Evolutionary conservation across 345 rosid genomes (phyloP), one percentile per base, ranked within the genome.

Genomic region (Alliaria petiolata): DNA sequence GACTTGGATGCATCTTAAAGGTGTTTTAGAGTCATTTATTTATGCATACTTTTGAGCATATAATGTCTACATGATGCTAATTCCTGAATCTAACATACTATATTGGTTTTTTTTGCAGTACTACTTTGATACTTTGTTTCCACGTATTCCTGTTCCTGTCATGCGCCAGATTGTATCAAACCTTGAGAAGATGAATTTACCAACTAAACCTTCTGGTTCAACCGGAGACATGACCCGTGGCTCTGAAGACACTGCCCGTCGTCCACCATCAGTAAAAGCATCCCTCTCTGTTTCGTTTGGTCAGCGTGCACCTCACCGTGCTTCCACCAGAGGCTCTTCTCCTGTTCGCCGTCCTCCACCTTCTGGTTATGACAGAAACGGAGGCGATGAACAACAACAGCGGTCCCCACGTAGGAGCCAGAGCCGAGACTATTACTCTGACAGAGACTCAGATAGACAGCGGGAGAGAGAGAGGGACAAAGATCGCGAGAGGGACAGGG

Each of bases 241-340:
- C 58, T 89, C 98, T 45, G 99, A 95, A 52, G 98, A 95, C 65
- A 89, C 92, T 22, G 98, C 99, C 8, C 93, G 98, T 33, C 86
- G 99, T 7, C 99, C 99, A 5, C 99, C 99, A 11, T 95, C 99
- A 15, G 99, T 95, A 65, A 95, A 95, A 87, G 99, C 99, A 69
- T 89, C 99, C 35, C 98, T 95, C 57, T 95, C 99, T 16, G 99
- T 95, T 51, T 95, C 99, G 38, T 95, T 95, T 76, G 98, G 99
- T 55, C 99, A 95, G 86, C 97, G 98, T 42, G 99, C 99, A 57
- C 99, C 99, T 2, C 99, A 95, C 56, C 97, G 98, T 61, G 98
- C 99, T 45, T 95, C 99, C 30, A 95, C 99, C 51, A 82, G 99
- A 82, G 98, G 89, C 78, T 95, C 97, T 0, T 95, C 99, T 2